Evolutionary conservation across 257 asterid species (phyloP).

Genomic region (Solanum verrucosum): DNA sequence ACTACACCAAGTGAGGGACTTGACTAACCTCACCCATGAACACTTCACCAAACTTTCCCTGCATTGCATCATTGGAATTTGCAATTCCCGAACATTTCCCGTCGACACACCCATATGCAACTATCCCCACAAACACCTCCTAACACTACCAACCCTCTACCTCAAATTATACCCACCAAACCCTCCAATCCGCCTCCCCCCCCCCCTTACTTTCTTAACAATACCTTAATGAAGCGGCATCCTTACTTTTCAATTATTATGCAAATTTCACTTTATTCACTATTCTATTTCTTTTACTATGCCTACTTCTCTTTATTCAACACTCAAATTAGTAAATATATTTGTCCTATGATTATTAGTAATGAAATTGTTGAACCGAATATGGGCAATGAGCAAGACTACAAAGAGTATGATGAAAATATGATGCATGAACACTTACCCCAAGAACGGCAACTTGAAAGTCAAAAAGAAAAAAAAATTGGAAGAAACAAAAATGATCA

Average conservation of each 20-base stretch:
- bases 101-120: background rate
- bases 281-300: background rate
- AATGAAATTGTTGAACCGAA: background rate
- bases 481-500: background rate
- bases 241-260: background rate
- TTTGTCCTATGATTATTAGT: background rate
- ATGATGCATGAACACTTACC: background rate
- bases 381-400: background rate
- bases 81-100: background rate
- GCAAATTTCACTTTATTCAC: background rate
- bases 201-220: background rate
- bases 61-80: background rate
- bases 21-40: background rate
- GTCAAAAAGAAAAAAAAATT: background rate
- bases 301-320: background rate
- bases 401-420: background rate
- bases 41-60: background rate
- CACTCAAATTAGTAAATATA: background rate
- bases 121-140: background rate
- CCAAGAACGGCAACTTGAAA: background rate
- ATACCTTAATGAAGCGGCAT: background rate
- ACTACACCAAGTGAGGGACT: background rate
- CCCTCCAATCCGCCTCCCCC: background rate
- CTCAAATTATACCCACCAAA: background rate
- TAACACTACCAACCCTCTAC: background rate